phyloP scores from a whole-genome alignment of 345 rosid genomes.

The Eutrema yunnanense region DNA sequence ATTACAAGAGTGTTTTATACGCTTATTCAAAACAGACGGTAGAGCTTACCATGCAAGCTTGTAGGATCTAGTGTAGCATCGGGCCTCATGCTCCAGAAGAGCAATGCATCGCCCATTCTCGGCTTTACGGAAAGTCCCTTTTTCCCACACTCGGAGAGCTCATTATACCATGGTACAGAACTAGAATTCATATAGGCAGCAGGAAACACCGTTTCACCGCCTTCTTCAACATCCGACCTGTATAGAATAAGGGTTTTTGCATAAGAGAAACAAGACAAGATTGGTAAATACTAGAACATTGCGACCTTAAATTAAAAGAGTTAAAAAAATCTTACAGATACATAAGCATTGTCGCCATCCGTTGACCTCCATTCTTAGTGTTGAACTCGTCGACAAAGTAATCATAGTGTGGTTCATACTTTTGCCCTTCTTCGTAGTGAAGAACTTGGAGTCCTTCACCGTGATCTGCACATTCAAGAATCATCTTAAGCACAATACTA shows the following conservation, averaged over 20 bases:
- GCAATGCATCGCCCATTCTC: constrained; percentile 79
- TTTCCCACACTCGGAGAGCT: constrained; percentile 80
- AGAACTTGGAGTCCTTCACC: constrained; percentile 93
- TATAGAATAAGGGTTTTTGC: neutral
- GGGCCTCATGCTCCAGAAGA: constrained; percentile 94
- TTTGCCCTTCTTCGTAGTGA: constrained; percentile 84
- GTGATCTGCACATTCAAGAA: constrained; percentile 49
- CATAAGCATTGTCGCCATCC: constrained; percentile 91
- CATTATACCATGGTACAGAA: constrained; percentile 69
- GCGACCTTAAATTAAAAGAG: neutral
- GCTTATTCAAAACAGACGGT: neutral
- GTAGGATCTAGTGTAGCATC: constrained; percentile 83
- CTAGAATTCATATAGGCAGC: constrained; percentile 57
- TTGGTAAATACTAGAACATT: neutral
- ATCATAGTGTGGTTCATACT: constrained; percentile 83
- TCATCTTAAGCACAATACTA: neutral
- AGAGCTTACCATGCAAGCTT: constrained; percentile 70
- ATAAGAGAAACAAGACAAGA: neutral
- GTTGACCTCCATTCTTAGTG: constrained; percentile 83
- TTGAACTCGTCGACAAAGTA: constrained; percentile 89
- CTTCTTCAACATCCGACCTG: constrained; percentile 98
- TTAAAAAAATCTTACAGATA: constrained; percentile 48
- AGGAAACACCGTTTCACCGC: constrained; percentile 95
- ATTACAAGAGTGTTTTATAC: neutral
- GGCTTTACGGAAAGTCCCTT: constrained; percentile 72